These are phyloP conservation scores for Coemansia guatemalensis DNA, from an alignment of 192 early-diverging fungal species.

Conservation along the genomic window DNA sequence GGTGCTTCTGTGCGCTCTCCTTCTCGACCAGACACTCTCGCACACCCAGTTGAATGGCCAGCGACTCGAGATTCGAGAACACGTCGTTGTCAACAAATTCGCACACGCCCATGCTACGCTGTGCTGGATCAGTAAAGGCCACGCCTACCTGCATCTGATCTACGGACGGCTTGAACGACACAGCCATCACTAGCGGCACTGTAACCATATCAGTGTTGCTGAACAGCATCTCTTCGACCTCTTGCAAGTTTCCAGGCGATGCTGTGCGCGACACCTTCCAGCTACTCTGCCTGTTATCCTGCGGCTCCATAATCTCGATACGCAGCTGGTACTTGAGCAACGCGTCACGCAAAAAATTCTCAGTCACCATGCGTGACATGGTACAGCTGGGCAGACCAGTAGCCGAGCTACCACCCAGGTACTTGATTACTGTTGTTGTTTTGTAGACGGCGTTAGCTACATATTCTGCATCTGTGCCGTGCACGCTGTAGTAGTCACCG, in stretches of 20 bases:
- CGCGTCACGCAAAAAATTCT: conserved; percentile 76
- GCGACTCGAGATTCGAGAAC: conserved; percentile 91
- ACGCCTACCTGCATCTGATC: conserved; percentile 62
- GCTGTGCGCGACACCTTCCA: conserved; percentile 65
- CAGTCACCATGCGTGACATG: conserved; percentile 74
- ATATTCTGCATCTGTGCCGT: conserved; percentile 86
- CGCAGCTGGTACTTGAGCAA: conserved; percentile 71
- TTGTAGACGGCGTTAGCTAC: conserved; percentile 87
- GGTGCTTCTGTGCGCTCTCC: conserved; percentile 58
- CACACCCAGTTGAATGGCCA: conserved; percentile 89
- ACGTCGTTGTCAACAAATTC: conserved; percentile 94
- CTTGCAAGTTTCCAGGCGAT: conserved; percentile 94
- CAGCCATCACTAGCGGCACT: conserved; percentile 80
- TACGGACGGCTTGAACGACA: conserved; percentile 53
- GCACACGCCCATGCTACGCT: conserved; percentile 72
- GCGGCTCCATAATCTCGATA: conserved; percentile 80
- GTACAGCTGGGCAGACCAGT: conserved; percentile 74
- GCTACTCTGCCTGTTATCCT: conserved; percentile 28
- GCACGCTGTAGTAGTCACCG: conserved; percentile 83
- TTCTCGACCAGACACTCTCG: conserved; percentile 83
- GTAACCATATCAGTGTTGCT: conserved; percentile 65
- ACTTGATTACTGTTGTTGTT: conserved; percentile 88
- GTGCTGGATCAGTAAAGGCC: conserved; percentile 85
- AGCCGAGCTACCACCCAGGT: conserved; percentile 67
- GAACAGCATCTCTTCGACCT: conserved; percentile 90